Evolutionary conservation across 768 basidiomycete species (phyloP).

Genomic region (Panus rudis): DNA sequence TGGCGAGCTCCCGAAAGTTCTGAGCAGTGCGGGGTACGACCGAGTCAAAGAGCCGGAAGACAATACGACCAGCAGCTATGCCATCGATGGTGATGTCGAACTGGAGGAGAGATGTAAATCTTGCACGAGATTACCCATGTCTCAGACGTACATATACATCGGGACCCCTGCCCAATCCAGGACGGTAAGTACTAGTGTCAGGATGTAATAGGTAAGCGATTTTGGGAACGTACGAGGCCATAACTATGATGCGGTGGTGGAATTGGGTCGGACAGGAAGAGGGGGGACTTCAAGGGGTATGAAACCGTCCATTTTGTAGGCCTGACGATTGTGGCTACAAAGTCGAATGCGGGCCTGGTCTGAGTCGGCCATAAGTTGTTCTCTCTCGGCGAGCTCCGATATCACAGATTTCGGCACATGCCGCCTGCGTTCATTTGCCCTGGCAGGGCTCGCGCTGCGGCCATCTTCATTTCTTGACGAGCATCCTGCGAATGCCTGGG

Average conservation of each 20-base stretch:
- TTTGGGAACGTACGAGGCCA: neutral
- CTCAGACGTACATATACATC: neutral
- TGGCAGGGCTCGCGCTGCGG: too few species aligned
- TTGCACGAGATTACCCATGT: neutral
- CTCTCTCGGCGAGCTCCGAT: too few species aligned
- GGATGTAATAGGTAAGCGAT: neutral
- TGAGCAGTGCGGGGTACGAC: conserved; percentile 72
- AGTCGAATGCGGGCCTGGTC: too few species aligned
- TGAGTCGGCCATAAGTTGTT: too few species aligned
- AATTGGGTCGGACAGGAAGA: neutral
- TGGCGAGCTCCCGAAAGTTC: conserved; percentile 79
- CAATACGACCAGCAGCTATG: conserved; percentile 58
- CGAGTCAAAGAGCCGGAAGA: conserved; percentile 80
- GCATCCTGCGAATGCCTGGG: too few species aligned
- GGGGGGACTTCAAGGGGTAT: neutral
- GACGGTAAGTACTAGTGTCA: neutral
- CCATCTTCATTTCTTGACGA: too few species aligned
- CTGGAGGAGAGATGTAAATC: conserved; percentile 25
- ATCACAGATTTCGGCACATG: too few species aligned
- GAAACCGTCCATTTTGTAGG: neutral
- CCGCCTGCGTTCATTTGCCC: too few species aligned
- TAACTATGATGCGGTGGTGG: neutral
- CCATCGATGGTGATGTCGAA: conserved; percentile 60
- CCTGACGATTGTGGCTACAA: neutral
- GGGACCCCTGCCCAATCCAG: neutral